Evolutionary conservation across 306 rosid species (phyloP), one percentile per base, ranked within the genome.

Genomic region (Rosa multiflora): DNA sequence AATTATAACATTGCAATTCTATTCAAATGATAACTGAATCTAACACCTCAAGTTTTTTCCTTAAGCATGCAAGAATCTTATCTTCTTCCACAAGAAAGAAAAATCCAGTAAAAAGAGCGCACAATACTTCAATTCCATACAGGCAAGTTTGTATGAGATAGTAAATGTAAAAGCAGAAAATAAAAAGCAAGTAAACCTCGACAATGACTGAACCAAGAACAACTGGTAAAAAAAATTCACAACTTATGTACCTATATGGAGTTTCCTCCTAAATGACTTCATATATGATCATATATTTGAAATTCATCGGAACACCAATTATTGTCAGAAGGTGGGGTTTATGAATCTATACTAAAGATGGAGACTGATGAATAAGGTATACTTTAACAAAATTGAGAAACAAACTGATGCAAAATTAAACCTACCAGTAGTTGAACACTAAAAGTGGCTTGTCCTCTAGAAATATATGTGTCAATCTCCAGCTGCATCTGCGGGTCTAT

Each of bases 401-500:
- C 26, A 47, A 51, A 51, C 39, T 46, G 23, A 64, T 47, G 53
- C 49, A 76, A 76, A 51, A 76, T 23, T 44, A 77, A 63, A 74
- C 86, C 46, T 79, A 88, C 91, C 89, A 88, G 81, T 40, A 88
- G 72, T 35, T 5, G 83, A 74, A 86, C 88, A 68, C 49, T 72
- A 75, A 86, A 88, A 5, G 76, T 67, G 67, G 89, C 91, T 51
- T 86, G 82, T 77, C 91, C 89, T 85, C 73, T 75, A 13, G 86
- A 78, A 52, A 86, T 73, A 77, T 83, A 13, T 5, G 74, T 63
- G 75, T 88, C 85, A 79, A 86, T 88, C 83, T 88, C 91, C 83
- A 44, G 76, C 82, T 88, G 88, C 91, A 86, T 88, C 63, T 86
- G 82, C 2, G 74, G 89, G 80, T 88, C 91, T 86, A 80, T 32